Evolutionary conservation across 371 early-diverging fungal genomes (phyloP).

Genomic region (Batkoa obscura): DNA sequence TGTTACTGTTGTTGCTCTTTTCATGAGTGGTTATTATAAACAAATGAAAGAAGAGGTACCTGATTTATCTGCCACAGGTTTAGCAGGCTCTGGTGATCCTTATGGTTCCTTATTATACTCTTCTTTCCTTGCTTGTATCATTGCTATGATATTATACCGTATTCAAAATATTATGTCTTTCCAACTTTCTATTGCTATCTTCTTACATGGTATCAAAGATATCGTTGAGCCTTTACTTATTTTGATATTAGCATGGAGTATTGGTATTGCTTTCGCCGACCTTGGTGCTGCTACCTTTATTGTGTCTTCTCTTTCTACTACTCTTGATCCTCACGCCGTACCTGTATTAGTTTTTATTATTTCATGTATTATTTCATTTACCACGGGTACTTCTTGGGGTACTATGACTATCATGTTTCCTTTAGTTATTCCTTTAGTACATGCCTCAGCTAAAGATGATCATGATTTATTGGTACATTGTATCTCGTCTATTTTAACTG

Average conservation of each 20-base stretch:
- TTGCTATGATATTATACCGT: background rate
- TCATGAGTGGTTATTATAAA: constrained; percentile 5
- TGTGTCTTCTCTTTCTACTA: background rate
- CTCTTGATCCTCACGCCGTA: constrained; percentile 1
- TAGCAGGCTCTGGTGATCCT: constrained; percentile 6
- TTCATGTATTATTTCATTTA: constrained; percentile 8
- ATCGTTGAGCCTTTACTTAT: constrained; percentile 6
- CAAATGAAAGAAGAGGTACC: background rate
- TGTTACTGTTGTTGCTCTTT: background rate
- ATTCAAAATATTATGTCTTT: constrained; percentile 2
- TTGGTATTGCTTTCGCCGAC: constrained; percentile 6
- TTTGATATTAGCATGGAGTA: constrained; percentile 6
- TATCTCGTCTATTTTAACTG: constrained; percentile 6
- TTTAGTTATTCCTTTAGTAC: constrained; percentile 3
- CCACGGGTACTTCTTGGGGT: constrained; percentile 8
- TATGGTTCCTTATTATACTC: constrained; percentile 4
- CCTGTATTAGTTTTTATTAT: constrained; percentile 7
- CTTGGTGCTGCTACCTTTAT: constrained; percentile 5
- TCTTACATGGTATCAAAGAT: constrained; percentile 5
- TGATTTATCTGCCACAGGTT: background rate
- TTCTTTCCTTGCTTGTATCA: constrained; percentile 5
- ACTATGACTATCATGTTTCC: constrained; percentile 9
- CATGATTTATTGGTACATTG: constrained; percentile 1
- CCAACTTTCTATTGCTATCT: background rate
- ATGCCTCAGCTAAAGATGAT: background rate